Percentiles rank a stretch among this genome's conserved stretches.
Evolutionary conservation across 805 yeast genomes (phyloP).

Genomic region (Scheffersomyces lignosus): DNA sequence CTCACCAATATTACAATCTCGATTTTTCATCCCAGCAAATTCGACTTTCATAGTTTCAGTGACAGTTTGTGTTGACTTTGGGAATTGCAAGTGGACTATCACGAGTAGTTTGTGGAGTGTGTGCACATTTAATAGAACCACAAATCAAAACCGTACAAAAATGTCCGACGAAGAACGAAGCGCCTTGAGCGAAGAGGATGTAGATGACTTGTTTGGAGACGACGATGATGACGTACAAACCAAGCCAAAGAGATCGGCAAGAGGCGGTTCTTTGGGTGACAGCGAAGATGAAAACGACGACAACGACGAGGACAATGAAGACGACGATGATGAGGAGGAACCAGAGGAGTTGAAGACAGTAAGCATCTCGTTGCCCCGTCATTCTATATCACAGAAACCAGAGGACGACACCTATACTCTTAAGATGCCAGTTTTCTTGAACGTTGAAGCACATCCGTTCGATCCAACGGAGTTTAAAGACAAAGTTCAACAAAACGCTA

Average conservation of each 20-base stretch:
- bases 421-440: slow-evolving; percentile 79
- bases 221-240: slow-evolving; percentile 19
- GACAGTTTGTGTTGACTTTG: too few relatives aligned
- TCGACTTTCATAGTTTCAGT: too few relatives aligned
- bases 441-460: slow-evolving; percentile 83
- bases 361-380: slow-evolving; percentile 48
- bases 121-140: too few relatives aligned
- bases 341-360: slow-evolving; percentile 35
- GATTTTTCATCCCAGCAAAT: too few relatives aligned
- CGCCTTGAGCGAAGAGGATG: slow-evolving; percentile 19
- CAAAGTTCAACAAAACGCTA: slow-evolving; percentile 39
- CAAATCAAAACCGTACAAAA: too few relatives aligned
- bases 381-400: slow-evolving; percentile 39
- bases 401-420: slow-evolving; percentile 46
- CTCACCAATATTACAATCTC: too few relatives aligned
- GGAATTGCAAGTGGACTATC: too few relatives aligned
- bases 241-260: not conserved
- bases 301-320: slow-evolving; percentile 25
- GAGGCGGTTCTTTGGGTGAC: slow-evolving; percentile 1
- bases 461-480: slow-evolving; percentile 69
- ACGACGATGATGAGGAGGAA: slow-evolving; percentile 33
- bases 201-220: slow-evolving; percentile 39
- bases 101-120: too few relatives aligned
- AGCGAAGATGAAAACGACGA: slow-evolving; percentile 12
- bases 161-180: slow-evolving; percentile 15